These are phyloP conservation scores for Monilinia polystroma DNA, from an alignment of 2,329 filamentous ascomycete species.

Conservation along the genomic window DNA sequence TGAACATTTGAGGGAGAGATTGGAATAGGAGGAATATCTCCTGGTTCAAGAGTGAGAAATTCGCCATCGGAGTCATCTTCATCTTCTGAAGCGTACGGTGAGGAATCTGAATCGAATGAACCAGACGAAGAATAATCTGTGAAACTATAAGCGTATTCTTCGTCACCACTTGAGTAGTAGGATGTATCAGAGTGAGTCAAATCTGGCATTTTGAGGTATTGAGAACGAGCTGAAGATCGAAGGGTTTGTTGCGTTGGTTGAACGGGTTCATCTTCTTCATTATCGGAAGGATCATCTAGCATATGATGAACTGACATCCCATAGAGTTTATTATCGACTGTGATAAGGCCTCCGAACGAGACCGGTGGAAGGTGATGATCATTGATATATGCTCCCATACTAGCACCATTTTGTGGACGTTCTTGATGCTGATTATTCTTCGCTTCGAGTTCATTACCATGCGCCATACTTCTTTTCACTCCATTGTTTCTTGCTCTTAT, in stretches of 20 bases:
- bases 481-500: conserved; percentile 56
- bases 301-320: conserved; percentile 98
- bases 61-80: conserved; percentile 49
- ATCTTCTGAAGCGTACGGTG: conserved; percentile 40
- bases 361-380: conserved; percentile 86
- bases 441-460: conserved; percentile 47
- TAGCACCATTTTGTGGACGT: conserved; percentile 79
- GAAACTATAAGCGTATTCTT: conserved; percentile 59
- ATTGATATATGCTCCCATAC: conserved; percentile 86
- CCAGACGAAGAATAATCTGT: conserved; percentile 60
- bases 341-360: conserved; percentile 82
- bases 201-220: conserved; percentile 39
- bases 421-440: conserved; percentile 77
- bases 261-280: conserved; percentile 44
- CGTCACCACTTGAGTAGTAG: conserved; percentile 42
- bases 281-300: conserved; percentile 68
- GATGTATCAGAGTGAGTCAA: conserved; percentile 40
- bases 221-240: conserved; percentile 33
- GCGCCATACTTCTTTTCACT: conserved; percentile 45
- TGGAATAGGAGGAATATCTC: conserved; percentile 77
- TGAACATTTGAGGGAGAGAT: conserved; percentile 64
- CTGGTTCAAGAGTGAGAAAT: conserved; percentile 58
- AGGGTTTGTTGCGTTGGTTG: conserved; percentile 35
- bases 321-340: conserved; percentile 80
- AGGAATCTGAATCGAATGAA: conserved; percentile 26